Percentiles rank a stretch among this genome's conserved stretches.
These are phyloP conservation scores for Sporisorium scitamineum DNA, from an alignment of 1,284 basidiomycete genomes.

Conservation along the genomic window DNA sequence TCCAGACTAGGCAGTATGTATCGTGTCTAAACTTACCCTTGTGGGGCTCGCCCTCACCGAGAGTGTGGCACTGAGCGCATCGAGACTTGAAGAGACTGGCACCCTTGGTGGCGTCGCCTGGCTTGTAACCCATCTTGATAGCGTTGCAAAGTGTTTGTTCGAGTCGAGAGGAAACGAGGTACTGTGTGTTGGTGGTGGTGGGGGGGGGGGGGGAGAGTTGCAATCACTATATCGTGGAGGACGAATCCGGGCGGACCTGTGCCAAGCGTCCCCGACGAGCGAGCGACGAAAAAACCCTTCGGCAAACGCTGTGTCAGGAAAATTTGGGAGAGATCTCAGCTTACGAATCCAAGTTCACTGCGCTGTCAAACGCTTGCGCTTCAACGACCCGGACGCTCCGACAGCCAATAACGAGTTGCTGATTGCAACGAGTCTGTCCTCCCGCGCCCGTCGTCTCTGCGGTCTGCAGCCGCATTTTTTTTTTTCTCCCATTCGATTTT, in stretches of 20 bases:
- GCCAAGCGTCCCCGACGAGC: constrained; percentile 3
- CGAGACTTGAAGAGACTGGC: constrained; percentile 76
- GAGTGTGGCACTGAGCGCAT: constrained; percentile 96
- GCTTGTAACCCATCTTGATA: constrained; percentile 57
- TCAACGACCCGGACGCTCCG: constrained; percentile 11
- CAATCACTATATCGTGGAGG: constrained; percentile 16
- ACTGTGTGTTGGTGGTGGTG: constrained; percentile 16
- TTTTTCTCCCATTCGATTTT: neutral
- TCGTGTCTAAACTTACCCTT: constrained; percentile 71
- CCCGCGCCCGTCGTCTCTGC: neutral
- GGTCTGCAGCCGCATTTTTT: constrained; percentile 1
- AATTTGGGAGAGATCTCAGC: constrained; percentile 17
- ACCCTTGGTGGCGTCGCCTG: constrained; percentile 65
- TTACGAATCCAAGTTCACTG: constrained; percentile 21
- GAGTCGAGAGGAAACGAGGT: neutral
- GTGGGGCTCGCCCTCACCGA: constrained; percentile 83
- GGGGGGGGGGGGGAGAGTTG: neutral
- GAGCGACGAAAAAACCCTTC: constrained; percentile 1
- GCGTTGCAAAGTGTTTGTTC: neutral
- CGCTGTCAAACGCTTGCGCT: neutral
- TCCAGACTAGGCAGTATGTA: neutral
- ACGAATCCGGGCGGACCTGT: constrained; percentile 8
- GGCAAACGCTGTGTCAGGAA: constrained; percentile 9
- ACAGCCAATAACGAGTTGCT: constrained; percentile 20
- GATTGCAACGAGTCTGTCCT: constrained; percentile 5